These are phyloP conservation scores for Phalaenopsis hybrid DNA, from an alignment of 116 monocot species.

Conservation along the genomic window DNA sequence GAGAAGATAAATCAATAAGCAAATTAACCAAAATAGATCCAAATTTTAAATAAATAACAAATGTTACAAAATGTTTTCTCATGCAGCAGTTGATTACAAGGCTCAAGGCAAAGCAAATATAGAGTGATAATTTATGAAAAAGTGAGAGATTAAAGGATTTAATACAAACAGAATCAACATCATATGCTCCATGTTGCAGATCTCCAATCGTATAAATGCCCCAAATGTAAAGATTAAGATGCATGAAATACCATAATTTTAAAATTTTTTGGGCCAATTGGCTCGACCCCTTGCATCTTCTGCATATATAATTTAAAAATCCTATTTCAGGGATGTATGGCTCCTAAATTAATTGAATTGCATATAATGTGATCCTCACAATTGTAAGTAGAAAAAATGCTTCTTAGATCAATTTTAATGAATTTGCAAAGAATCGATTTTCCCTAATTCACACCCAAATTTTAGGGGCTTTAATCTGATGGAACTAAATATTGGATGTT, in stretches of 20 bases:
- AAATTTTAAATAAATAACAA: neutral
- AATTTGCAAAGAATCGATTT: no score
- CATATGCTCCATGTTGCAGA: neutral
- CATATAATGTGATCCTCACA: no score
- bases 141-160: neutral
- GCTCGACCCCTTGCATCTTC: no score
- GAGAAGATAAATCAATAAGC: conserved; percentile 11
- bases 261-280: no score
- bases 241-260: neutral
- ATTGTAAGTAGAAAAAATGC: no score
- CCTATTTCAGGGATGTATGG: no score
- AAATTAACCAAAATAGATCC: neutral
- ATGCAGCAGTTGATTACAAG: neutral
- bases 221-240: neutral
- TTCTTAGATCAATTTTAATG: no score
- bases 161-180: neutral
- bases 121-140: neutral
- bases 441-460: no score
- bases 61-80: neutral
- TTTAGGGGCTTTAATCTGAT: no score
- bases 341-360: no score
- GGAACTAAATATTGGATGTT: no score
- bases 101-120: neutral
- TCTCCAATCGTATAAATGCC: neutral
- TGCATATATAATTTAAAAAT: no score